phyloP scores from a whole-genome alignment of 768 basidiomycete genomes.

The Boletus reticulatus region DNA sequence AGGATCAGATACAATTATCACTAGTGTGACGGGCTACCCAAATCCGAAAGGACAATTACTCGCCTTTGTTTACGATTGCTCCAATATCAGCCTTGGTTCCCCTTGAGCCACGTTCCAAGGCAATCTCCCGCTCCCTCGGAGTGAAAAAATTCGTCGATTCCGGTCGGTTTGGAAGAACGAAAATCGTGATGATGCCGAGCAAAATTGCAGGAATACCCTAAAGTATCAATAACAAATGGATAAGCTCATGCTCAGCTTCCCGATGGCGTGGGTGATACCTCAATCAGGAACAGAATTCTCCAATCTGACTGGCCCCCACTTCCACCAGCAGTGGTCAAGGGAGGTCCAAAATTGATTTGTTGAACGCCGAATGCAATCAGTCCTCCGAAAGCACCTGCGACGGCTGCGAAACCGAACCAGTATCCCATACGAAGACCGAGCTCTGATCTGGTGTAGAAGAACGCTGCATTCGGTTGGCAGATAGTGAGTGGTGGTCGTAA shows the following conservation, averaged over 20 bases:
- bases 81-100: conserved; percentile 65
- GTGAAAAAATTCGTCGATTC: conserved; percentile 63
- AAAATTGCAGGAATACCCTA: conserved; percentile 68
- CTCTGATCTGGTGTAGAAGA: conserved; percentile 75
- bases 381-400: conserved; percentile 85
- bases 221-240: not conserved
- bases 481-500: not conserved
- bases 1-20: not conserved
- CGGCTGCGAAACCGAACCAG: conserved; percentile 83
- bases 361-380: conserved; percentile 79
- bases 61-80: conserved; percentile 61
- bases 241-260: not conserved
- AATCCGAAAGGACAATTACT: not conserved
- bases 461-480: conserved; percentile 41
- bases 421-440: conserved; percentile 75
- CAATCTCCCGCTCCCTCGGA: conserved; percentile 52
- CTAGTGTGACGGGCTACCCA: not conserved
- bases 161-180: conserved; percentile 66
- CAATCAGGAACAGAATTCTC: conserved; percentile 62
- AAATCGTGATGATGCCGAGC: conserved; percentile 54
- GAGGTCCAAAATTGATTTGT: conserved; percentile 48
- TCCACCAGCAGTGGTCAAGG: conserved; percentile 21
- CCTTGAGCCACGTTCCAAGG: conserved; percentile 65
- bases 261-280: conserved; percentile 38
- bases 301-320: conserved; percentile 32